Evolutionary conservation across 495 filamentous ascomycete species (phyloP), one percentile per base, ranked within the genome.

Genomic region (Talaromyces trachyspermus): DNA sequence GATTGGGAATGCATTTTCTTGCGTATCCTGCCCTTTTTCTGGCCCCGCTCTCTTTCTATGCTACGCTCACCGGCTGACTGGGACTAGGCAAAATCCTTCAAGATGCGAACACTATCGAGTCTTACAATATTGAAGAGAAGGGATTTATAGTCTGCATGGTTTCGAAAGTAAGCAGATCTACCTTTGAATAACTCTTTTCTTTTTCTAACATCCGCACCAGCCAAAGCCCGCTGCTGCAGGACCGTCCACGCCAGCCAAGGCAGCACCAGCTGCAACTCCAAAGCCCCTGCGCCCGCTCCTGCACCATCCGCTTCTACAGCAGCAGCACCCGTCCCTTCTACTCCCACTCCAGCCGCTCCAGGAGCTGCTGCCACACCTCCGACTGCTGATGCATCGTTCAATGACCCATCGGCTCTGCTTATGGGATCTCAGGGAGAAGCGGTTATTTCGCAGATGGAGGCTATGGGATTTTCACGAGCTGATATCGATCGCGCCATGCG

Each of bases 71-170:
- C 14, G 24, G 35, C 53, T 55, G 29, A 48, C 50, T 8, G 35
- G n/a, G 25, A 15, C 15, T 54, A 96, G 90, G 92, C 66, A 98
- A 98, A 71, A 95, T 98, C 52, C 76, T 98, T 50, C 87, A 95
- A 68, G 92, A 98, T 86, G 86, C 84, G 50, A 91, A 95, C 57
- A 91, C 91, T 12, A 84, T 97, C 54, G 89, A 89, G 62, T 86
- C 85, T 4, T 96, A 95, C 72, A 94, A 85, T 69, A 95, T 98
- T 49, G 91, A 98, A 69, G 92, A 97, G 77, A 98, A 97, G 77
- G 92, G 92, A 19, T 97, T 95, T 63, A 84, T 98, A 55, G 94
- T 98, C 35, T 98, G 92, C 66, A 92, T 98, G 79, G 80, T 92
- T 36, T 84, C 83, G 49, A 96, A 97, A 86, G 91, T 95, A 77